Evolutionary conservation across 768 basidiomycete genomes (phyloP).

Genomic region (Lentinula lateritia): DNA sequence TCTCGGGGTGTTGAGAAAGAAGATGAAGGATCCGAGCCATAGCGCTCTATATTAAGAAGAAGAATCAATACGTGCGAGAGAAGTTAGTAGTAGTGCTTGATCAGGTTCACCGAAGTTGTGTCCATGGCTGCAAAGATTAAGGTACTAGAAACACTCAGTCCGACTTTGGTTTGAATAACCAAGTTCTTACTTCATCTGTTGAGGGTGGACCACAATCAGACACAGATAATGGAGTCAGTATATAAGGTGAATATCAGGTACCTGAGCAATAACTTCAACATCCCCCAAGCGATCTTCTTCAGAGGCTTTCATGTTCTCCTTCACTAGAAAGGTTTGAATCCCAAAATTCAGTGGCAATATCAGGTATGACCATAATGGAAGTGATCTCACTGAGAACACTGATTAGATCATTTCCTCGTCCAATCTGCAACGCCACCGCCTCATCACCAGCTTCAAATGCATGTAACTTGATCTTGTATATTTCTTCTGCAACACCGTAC

Average conservation of each 20-base stretch:
- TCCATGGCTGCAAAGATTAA: constrained; percentile 37
- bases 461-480: constrained; percentile 23
- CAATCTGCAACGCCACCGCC: constrained; percentile 18
- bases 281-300: constrained; percentile 26
- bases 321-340: constrained; percentile 18
- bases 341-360: neutral
- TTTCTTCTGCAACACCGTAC: constrained; percentile 16
- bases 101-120: constrained; percentile 27
- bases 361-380: too few relatives aligned
- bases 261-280: constrained; percentile 29
- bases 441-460: constrained; percentile 22
- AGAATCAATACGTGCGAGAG: too few relatives aligned
- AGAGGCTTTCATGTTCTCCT: constrained; percentile 25
- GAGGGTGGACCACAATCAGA: neutral
- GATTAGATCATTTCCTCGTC: constrained; percentile 29
- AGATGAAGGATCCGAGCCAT: constrained; percentile 26
- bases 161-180: neutral
- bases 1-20: constrained; percentile 27
- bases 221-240: neutral
- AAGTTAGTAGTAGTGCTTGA: neutral
- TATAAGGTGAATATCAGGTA: constrained; percentile 6
- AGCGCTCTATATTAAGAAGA: constrained; percentile 12
- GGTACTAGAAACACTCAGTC: constrained; percentile 15
- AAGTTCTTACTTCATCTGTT: constrained; percentile 4
- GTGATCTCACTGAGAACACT: constrained; percentile 23